Conservation (phyloP, 345 rosid species). For the Eucalyptus tenuipes region DNA sequence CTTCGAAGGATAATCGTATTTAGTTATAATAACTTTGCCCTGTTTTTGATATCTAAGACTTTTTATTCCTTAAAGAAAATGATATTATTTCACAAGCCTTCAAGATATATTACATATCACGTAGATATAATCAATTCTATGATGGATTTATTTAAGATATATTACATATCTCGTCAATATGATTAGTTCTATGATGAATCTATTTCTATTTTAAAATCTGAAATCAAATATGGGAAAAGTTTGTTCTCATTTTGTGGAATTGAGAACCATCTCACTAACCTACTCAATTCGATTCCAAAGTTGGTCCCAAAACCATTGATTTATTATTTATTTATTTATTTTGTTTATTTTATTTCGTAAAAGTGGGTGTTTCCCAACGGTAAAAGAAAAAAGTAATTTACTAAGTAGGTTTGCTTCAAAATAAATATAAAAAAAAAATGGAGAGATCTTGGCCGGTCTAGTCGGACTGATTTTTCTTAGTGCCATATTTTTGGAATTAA, state of each 20-base stretch:
- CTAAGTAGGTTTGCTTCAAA: neutral
- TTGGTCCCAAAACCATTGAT: neutral
- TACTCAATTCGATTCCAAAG: accelerated
- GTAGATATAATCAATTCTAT: too few relatives aligned
- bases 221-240: neutral
- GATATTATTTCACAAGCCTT: neutral
- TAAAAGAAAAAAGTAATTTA: neutral
- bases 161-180: neutral
- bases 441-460: neutral
- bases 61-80: neutral
- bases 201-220: accelerated
- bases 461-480: too few relatives aligned
- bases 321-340: neutral
- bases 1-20: accelerated
- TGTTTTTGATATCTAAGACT: neutral
- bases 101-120: neutral
- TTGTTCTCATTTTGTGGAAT: neutral
- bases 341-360: too few relatives aligned
- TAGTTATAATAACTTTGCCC: neutral
- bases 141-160: too few relatives aligned
- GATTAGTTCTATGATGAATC: neutral
- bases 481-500: too few relatives aligned
- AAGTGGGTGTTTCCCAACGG: neutral
- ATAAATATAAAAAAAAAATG: too few relatives aligned
- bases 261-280: neutral